A percentile compares a stretch with the other conserved stretches of the same genome.
phyloP scores from a whole-genome alignment of 768 basidiomycete genomes.

The Brasilioporus rufonigricans region DNA sequence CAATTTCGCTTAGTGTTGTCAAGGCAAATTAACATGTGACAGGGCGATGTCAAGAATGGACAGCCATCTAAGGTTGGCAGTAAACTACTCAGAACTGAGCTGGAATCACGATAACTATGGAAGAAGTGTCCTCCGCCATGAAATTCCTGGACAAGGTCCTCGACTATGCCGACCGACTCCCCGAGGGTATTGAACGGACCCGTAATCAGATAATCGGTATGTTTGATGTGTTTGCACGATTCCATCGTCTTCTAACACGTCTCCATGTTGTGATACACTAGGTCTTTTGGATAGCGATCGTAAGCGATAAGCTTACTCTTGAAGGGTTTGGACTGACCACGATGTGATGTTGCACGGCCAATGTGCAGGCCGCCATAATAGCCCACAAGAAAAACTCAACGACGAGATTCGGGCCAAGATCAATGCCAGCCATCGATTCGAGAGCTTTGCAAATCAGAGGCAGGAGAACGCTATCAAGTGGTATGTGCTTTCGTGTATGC shows the following conservation, averaged over 20 bases:
- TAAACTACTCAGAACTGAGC: background rate
- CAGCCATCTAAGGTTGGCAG: background rate
- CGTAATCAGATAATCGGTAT: conserved; percentile 36
- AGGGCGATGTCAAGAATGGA: background rate
- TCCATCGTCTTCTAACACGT: background rate
- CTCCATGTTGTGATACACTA: conserved; percentile 9
- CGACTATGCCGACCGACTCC: conserved; percentile 35
- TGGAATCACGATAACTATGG: background rate
- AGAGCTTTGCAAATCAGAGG: conserved; percentile 78
- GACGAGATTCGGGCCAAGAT: conserved; percentile 77
- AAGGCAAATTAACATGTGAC: conserved; percentile 6
- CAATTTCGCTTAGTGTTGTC: background rate
- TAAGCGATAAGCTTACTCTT: conserved; percentile 15
- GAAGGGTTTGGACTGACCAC: background rate
- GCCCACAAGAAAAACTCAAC: conserved; percentile 63
- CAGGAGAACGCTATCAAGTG: conserved; percentile 78
- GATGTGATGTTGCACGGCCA: background rate
- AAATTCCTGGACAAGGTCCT: conserved; percentile 39
- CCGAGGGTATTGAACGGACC: conserved; percentile 38
- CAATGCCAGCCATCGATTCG: conserved; percentile 75
- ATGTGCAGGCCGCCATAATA: conserved; percentile 62
- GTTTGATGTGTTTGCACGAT: conserved; percentile 1
- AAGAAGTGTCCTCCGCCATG: conserved; percentile 29
- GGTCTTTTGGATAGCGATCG: conserved; percentile 35
- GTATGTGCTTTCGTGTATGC: conserved; percentile 35